Conservation (phyloP, 2,329 filamentous ascomycete species). For the Bipolaris bicolor region DNA sequence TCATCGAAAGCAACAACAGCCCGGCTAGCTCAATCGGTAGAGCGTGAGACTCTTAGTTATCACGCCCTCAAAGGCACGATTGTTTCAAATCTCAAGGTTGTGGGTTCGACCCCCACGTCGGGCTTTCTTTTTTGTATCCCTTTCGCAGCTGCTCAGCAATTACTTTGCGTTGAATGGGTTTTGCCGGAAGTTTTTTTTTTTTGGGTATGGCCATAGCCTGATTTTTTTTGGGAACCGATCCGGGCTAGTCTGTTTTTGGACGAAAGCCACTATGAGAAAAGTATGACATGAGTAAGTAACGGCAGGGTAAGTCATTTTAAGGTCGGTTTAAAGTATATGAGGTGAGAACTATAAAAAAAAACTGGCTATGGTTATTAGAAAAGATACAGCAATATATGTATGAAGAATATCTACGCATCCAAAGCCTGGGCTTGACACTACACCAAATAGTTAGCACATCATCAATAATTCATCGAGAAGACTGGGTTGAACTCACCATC, state of each 20-base stretch:
- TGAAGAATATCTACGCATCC: slow-evolving; percentile 31
- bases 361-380: neutral
- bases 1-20: slow-evolving; percentile 10
- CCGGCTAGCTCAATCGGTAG: slow-evolving; percentile 46
- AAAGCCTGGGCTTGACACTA: slow-evolving; percentile 50
- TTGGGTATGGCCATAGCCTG: neutral
- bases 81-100: slow-evolving; percentile 22
- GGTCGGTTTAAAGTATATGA: too few relatives aligned
- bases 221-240: neutral
- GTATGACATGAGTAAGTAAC: too few relatives aligned
- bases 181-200: neutral
- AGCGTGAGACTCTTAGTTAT: slow-evolving; percentile 50
- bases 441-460: slow-evolving; percentile 1
- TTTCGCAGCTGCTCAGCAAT: neutral
- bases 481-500: slow-evolving; percentile 32
- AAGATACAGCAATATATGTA: neutral
- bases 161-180: neutral
- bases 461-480: neutral
- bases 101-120: slow-evolving; percentile 20
- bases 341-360: too few relatives aligned
- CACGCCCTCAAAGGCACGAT: slow-evolving; percentile 17
- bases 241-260: neutral
- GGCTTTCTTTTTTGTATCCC: slow-evolving; percentile 8
- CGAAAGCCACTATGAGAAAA: neutral
- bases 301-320: too few relatives aligned